Percentiles rank a stretch among this genome's conserved stretches.
Evolutionary conservation across 805 yeast genomes (phyloP).

Genomic region (Zygoascus tannicola): DNA sequence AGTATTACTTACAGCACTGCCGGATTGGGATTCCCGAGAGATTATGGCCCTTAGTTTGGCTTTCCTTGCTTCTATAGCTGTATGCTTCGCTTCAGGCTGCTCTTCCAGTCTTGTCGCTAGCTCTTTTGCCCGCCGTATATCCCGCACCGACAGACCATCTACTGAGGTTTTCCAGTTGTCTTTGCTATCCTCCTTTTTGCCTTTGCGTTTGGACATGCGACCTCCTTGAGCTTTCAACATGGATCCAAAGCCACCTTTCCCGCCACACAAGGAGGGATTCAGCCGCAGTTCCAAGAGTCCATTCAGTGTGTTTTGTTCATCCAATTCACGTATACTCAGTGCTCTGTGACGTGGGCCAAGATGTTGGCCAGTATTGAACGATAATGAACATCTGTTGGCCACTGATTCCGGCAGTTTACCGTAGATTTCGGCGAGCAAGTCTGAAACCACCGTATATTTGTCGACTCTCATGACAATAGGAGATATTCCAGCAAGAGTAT

Average conservation of each 20-base stretch:
- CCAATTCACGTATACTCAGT: neutral
- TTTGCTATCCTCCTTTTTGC: slow-evolving; percentile 16
- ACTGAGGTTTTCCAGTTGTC: slow-evolving; percentile 29
- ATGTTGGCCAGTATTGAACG: slow-evolving; percentile 1
- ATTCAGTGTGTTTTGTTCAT: neutral
- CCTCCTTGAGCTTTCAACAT: slow-evolving; percentile 35
- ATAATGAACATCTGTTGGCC: neutral
- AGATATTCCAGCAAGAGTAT: slow-evolving; percentile 10
- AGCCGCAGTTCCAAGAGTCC: slow-evolving; percentile 9
- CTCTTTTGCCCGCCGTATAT: slow-evolving; percentile 30
- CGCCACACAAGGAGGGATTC: slow-evolving; percentile 35
- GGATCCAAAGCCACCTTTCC: slow-evolving; percentile 46
- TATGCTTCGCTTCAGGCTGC: slow-evolving; percentile 13
- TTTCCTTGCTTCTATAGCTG: slow-evolving; percentile 25
- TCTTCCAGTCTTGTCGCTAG: slow-evolving; percentile 25
- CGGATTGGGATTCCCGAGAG: slow-evolving; percentile 5
- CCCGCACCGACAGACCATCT: slow-evolving; percentile 34
- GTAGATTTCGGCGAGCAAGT: neutral
- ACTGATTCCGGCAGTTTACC: slow-evolving; percentile 4
- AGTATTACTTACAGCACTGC: slow-evolving; percentile 17
- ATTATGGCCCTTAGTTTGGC: slow-evolving; percentile 31
- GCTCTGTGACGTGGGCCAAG: neutral
- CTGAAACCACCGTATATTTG: neutral
- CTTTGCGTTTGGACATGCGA: slow-evolving; percentile 26
- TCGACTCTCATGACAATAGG: slow-evolving; percentile 3